Conservation (phyloP, 2,329 filamentous ascomycete species). For the Xylariales sp. region DNA sequence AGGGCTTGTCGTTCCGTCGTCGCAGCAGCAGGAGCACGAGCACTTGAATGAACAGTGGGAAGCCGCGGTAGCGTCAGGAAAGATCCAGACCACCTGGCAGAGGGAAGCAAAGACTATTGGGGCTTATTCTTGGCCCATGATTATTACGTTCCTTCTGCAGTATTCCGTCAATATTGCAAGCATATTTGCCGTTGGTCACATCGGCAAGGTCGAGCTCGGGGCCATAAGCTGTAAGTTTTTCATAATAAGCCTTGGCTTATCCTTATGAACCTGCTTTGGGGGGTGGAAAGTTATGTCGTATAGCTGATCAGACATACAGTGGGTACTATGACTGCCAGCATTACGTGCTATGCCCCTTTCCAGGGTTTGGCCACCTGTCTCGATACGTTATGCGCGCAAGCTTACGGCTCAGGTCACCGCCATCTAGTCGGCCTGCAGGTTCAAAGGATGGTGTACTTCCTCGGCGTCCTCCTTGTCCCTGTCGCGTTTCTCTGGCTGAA, state of each 20-base stretch:
- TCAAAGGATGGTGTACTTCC: slow-evolving; percentile 75
- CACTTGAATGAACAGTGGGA: slow-evolving; percentile 75
- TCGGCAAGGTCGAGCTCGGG: slow-evolving; percentile 67
- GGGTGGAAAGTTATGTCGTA: too few species aligned
- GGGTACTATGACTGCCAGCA: slow-evolving; percentile 75
- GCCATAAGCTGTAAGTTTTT: slow-evolving; percentile 50
- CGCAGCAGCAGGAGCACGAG: slow-evolving; percentile 44
- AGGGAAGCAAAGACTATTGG: slow-evolving; percentile 79
- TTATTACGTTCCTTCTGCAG: slow-evolving; percentile 72
- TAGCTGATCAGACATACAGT: slow-evolving; percentile 29
- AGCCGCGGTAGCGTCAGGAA: slow-evolving; percentile 73
- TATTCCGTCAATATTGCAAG: slow-evolving; percentile 81
- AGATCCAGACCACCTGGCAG: slow-evolving; percentile 87
- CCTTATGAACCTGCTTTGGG: too few species aligned
- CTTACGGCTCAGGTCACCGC: slow-evolving; percentile 86
- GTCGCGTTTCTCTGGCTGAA: slow-evolving; percentile 66
- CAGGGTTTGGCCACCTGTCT: slow-evolving; percentile 85
- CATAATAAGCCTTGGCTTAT: too few species aligned
- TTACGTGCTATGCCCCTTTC: slow-evolving; percentile 72
- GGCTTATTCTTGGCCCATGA: slow-evolving; percentile 65
- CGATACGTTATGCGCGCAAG: slow-evolving; percentile 90
- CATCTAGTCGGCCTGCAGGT: slow-evolving; percentile 82
- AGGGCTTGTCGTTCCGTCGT: slow-evolving; percentile 29
- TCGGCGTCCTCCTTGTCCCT: slow-evolving; percentile 67
- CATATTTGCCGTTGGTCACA: slow-evolving; percentile 72